These are phyloP conservation scores for Annulohypoxylon moriforme DNA, from an alignment of 495 filamentous ascomycete species.

Conservation along the genomic window DNA sequence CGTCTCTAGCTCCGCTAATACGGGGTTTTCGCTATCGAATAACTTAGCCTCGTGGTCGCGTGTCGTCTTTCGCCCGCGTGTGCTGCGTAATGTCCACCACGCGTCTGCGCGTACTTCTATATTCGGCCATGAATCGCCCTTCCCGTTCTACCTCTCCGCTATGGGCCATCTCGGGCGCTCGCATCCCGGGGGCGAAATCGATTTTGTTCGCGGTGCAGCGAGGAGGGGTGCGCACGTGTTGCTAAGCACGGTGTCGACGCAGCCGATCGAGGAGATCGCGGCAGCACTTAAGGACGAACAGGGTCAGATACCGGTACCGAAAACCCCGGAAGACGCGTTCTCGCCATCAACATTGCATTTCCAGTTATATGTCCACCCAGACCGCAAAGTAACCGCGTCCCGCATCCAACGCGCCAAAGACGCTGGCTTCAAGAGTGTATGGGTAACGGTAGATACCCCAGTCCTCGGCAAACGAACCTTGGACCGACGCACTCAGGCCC, in stretches of 20 bases:
- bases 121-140: conserved; percentile 76
- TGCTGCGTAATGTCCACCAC: conserved; percentile 79
- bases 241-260: conserved; percentile 59
- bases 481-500: conserved; percentile 63
- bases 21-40: conserved; percentile 77
- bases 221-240: conserved; percentile 40
- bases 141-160: conserved; percentile 84
- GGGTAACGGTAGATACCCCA: conserved; percentile 73
- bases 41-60: conserved; percentile 88
- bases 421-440: conserved; percentile 65
- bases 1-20: conserved; percentile 84
- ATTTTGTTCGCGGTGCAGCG: conserved; percentile 65
- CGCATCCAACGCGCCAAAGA: conserved; percentile 71
- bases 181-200: conserved; percentile 77
- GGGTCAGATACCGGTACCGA: conserved; percentile 45
- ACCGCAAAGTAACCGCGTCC: conserved; percentile 68
- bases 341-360: conserved; percentile 62
- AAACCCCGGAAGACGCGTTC: conserved; percentile 55
- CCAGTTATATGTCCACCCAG: conserved; percentile 76
- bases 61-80: conserved; percentile 83
- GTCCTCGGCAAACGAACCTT: conserved; percentile 67
- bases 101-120: conserved; percentile 78
- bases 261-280: conserved; percentile 56
- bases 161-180: conserved; percentile 75
- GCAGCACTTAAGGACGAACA: conserved; percentile 42